Percentiles rank a stretch among this genome's conserved stretches.
phyloP scores from a whole-genome alignment of 2,329 filamentous ascomycete genomes.

The Cyclaneusma minus region DNA sequence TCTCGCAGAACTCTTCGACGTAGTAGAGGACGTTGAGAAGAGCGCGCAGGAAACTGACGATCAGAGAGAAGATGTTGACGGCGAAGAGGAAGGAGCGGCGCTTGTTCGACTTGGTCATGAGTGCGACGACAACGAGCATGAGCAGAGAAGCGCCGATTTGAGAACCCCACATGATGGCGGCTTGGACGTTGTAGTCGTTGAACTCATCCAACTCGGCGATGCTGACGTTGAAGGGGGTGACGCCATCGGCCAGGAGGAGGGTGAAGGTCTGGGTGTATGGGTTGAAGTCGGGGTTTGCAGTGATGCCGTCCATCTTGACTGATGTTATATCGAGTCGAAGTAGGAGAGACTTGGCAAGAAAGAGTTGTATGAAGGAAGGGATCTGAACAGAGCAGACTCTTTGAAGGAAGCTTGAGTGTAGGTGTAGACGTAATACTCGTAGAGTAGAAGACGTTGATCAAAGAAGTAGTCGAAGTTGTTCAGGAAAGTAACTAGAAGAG shows the following conservation, averaged over 20 bases:
- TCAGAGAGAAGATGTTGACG: conserved; percentile 39
- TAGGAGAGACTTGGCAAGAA: no score
- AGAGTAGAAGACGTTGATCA: no score
- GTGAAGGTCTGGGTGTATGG: conserved; percentile 34
- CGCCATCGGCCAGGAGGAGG: conserved; percentile 27
- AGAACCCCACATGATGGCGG: conserved; percentile 39
- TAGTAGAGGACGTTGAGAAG: conserved; percentile 33
- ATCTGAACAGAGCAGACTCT: no score
- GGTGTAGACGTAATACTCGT: no score
- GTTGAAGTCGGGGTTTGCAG: no score
- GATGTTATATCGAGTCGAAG: no score
- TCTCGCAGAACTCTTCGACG: conserved; percentile 31
- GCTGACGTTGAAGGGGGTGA: conserved; percentile 21
- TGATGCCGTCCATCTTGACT: no score
- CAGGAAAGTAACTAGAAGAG: no score
- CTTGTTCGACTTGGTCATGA: conserved; percentile 43
- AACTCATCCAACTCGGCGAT: conserved; percentile 28
- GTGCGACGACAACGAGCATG: conserved; percentile 38
- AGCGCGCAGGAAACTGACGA: conserved; percentile 34
- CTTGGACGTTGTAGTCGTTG: conserved; percentile 28
- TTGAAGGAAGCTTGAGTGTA: no score
- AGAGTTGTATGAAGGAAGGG: no score
- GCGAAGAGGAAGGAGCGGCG: conserved; percentile 40
- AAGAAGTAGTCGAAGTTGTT: no score
- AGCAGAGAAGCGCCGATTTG: conserved; percentile 44